Conservation (phyloP, 2,329 filamentous ascomycete species). For the Basipetospora sp. region DNA sequence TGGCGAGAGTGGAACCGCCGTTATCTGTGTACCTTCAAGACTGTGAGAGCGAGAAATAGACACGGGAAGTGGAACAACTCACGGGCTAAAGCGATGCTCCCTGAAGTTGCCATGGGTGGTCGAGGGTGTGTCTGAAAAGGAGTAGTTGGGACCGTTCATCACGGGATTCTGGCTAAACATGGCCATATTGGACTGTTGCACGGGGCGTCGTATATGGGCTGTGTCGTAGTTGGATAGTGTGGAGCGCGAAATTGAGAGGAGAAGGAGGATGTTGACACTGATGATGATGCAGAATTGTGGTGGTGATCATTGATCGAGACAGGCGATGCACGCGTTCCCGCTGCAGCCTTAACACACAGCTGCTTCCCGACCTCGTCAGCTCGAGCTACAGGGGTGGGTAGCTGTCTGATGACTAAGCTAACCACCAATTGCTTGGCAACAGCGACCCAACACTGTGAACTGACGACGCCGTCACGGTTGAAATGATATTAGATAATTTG, state of each 20-base stretch:
- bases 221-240: not conserved
- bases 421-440: too few relatives aligned
- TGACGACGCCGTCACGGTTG: too few relatives aligned
- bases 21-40: slow-evolving; percentile 78
- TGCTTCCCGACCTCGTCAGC: too few relatives aligned
- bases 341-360: too few relatives aligned
- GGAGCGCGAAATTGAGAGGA: not conserved
- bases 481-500: too few relatives aligned
- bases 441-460: too few relatives aligned
- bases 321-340: slow-evolving; percentile 1
- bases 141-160: slow-evolving; percentile 56
- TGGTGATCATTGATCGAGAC: too few relatives aligned
- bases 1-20: slow-evolving; percentile 88
- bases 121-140: slow-evolving; percentile 47
- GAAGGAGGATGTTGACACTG: not conserved
- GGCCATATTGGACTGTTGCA: too few relatives aligned
- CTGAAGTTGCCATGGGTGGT: slow-evolving; percentile 38
- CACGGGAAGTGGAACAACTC: slow-evolving; percentile 20
- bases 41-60: slow-evolving; percentile 5
- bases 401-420: slow-evolving; percentile 1
- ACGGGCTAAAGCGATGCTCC: slow-evolving; percentile 89
- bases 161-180: slow-evolving; percentile 58
- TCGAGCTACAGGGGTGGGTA: not conserved
- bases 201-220: not conserved
- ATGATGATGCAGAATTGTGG: not conserved